Base-by-base conservation (phyloP, 2,329 filamentous ascomycete genomes). In the Huntiella moniliformis region DNA sequence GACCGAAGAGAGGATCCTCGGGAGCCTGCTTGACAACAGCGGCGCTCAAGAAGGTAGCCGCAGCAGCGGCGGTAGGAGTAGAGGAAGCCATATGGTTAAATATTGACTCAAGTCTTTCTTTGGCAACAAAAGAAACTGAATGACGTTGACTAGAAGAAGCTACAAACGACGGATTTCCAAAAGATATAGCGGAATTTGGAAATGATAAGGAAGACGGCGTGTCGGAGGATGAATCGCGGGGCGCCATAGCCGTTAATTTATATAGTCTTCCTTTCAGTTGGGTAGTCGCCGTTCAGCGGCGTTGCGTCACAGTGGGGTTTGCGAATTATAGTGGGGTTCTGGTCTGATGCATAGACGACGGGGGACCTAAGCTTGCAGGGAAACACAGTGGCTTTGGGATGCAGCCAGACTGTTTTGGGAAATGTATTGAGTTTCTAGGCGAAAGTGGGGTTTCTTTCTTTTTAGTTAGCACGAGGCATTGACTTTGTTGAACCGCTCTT, bases 1-100 rank as follows among this genome's bases (percentile, higher is more conserved):
- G 68, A 48, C 88, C 87, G 60, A 98, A 98, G 59, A 98, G 75
- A 53, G 88, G 78, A 65, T 98, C 91, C 62, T 94, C 87, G 41
- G 91, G 87, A 51, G 91, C 91, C 64, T 88, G 80, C 56, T 87
- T 83, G 50, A 95, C 84, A 53, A 71, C 67, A 57, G 82, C 73
- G 57, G 79, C 71, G 51, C 78, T 74, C 67, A 94, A 94, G 58
- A 72, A 75, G 54, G 82, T 80, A 48, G 69, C 60, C 56, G 65
- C 63, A 22, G 42, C 34, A 18, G 44, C 47, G 17, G 51, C 42
- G 16, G 42, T 33, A 18, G 46, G 13, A 28, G 45, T 15, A 45
- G 56, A 53, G 47, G 59, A 56, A 51, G 59, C 55, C 61, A 64
- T 64, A 63, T 91, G 84, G 58, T 67, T 68, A 55, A 71, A 69